phyloP scores from a whole-genome alignment of 2,329 filamentous ascomycete species.

The Tolypocladium inflatum region DNA sequence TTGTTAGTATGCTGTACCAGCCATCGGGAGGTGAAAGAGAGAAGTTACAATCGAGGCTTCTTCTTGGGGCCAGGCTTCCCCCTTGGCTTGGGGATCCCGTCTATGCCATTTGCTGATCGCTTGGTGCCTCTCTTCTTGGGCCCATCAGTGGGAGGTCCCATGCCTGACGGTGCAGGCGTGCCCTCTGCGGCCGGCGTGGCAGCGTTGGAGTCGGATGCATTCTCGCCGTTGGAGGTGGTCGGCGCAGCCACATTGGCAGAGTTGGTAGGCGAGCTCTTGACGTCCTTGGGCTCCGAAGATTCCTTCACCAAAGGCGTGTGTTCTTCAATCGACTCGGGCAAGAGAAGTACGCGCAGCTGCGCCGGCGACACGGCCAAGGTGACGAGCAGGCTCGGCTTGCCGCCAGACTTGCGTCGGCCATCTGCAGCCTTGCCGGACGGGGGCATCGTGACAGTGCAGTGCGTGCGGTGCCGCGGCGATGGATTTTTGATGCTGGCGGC shows the following conservation, averaged over 20 bases:
- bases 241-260: slow-evolving; percentile 29
- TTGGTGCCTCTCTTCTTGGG: slow-evolving; percentile 70
- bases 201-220: slow-evolving; percentile 49
- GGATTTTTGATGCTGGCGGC: slow-evolving; percentile 1
- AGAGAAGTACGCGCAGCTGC: slow-evolving; percentile 40
- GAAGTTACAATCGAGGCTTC: slow-evolving; percentile 81
- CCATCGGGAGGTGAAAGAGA: slow-evolving; percentile 3
- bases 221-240: slow-evolving; percentile 40
- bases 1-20: slow-evolving; percentile 16
- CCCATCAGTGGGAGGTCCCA: slow-evolving; percentile 52
- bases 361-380: slow-evolving; percentile 43
- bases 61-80: slow-evolving; percentile 95
- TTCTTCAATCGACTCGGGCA: slow-evolving; percentile 31
- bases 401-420: slow-evolving; percentile 27
- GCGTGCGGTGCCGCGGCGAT: slow-evolving; percentile 1
- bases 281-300: slow-evolving; percentile 22
- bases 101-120: slow-evolving; percentile 55
- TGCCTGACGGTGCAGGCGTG: slow-evolving; percentile 44
- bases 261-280: slow-evolving; percentile 34
- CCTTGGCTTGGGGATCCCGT: slow-evolving; percentile 58
- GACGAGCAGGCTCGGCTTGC: slow-evolving; percentile 31
- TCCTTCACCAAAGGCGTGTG: slow-evolving; percentile 28
- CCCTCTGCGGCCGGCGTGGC: slow-evolving; percentile 47
- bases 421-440: slow-evolving; percentile 22
- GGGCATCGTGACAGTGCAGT: slow-evolving; percentile 18